Evolutionary conservation across 768 basidiomycete species (phyloP).

Genomic region (Dentipellis sp.): DNA sequence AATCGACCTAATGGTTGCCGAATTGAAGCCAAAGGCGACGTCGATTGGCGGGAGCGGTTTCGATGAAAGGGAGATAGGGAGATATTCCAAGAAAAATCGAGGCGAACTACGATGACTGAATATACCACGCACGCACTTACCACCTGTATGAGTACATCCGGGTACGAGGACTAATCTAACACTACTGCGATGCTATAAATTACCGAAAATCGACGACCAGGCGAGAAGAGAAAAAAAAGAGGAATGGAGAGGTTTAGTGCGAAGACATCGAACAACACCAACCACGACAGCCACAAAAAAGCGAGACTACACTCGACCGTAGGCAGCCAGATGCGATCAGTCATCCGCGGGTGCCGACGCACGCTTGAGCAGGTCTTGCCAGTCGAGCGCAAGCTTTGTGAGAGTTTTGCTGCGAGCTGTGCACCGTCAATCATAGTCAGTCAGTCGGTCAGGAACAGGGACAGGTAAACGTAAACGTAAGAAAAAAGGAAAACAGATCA

Average conservation of each 20-base stretch:
- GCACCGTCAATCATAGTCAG: too few species aligned
- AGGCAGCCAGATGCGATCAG: not conserved
- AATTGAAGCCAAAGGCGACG: too few species aligned
- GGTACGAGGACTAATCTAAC: not conserved
- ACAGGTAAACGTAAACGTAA: not conserved
- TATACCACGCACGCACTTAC: too few species aligned
- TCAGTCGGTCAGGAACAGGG: too few species aligned
- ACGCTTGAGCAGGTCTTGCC: constrained; percentile 74
- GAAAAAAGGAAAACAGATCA: too few species aligned
- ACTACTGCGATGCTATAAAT: not conserved
- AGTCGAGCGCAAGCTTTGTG: constrained; percentile 66
- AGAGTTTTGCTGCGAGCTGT: constrained; percentile 69
- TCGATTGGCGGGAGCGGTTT: too few species aligned
- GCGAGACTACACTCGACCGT: not conserved
- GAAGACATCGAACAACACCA: not conserved
- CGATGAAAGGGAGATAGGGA: too few species aligned
- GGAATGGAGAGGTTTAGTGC: too few species aligned
- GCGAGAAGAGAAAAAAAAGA: not conserved
- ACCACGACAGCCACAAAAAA: not conserved
- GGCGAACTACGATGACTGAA: too few species aligned
- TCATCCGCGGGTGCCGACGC: constrained; percentile 21
- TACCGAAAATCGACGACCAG: not conserved
- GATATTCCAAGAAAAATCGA: too few species aligned
- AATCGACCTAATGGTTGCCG: too few species aligned
- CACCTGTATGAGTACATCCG: too few species aligned